Base-by-base conservation (phyloP, 805 yeast species). In the Teunomyces stri region DNA sequence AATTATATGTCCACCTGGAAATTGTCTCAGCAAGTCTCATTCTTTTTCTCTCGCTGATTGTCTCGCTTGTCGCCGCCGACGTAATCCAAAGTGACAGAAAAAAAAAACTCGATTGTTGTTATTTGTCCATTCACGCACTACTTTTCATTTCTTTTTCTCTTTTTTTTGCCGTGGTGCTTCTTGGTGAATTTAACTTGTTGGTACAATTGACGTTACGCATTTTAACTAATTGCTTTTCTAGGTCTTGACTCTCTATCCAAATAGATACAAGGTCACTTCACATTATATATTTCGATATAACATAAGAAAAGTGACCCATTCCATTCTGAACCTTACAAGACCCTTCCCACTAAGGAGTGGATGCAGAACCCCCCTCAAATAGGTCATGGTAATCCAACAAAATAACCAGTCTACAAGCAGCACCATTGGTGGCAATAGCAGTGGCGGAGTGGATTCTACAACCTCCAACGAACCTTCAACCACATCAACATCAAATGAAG, bases 271-370 rank as follows among this genome's bases (percentile, higher is more conserved):
- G 16, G 29, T 12, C 40, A 12, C 25, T 37, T 37, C 15, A 22
- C 40, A 37, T 37, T n/a, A 21, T 37, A 37, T 37, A 37, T 37
- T 37, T 37, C 40, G 40, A 37, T 37, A 37, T 37, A 37, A n/a
- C 25, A 37, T 37, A 37, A 22, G 40, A 21, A 37, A 21, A 9
- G 12, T 10, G 15, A 10, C 11, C 16, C 28, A n/a, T n/a, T 22
- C 15, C 18, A 37, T 21, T 21, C 40, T 37, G 40, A 13, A 21
- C 29, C 11, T 13, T 37, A 21, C 9, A 9, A n/a, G 9, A 20
- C n/a, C 15, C 18, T 5, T 21, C 7, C 39, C 29, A 22, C 40
- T 37, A 5, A 25, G 7, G 11, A 12, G 40, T 37, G 29, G 40
- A 21, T 20, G 11, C 18, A 37, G 29, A 25, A 9, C 27, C 27